Evolutionary conservation across 116 monocot species (phyloP).

Genomic region (Zostera marina): DNA sequence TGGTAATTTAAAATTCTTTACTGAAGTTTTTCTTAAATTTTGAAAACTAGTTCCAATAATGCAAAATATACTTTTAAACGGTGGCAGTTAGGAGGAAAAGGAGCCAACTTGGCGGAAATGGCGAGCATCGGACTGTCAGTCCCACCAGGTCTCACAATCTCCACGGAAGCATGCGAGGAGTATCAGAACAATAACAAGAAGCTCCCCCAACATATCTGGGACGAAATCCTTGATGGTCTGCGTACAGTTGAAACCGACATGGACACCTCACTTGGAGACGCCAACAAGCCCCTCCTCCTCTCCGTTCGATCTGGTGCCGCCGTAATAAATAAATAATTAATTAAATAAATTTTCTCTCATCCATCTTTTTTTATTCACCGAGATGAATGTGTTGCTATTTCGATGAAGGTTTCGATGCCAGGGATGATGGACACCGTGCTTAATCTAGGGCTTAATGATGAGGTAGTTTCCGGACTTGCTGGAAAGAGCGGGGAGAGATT

Average conservation of each 20-base stretch:
- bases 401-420: conserved; percentile 76
- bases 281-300: conserved; percentile 51
- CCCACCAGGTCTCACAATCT: conserved; percentile 79
- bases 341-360: not conserved
- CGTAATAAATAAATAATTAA: conserved; percentile 5
- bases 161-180: conserved; percentile 84
- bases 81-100: conserved; percentile 79
- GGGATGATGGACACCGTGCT: conserved; percentile 99
- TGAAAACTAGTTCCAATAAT: too few species aligned
- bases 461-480: conserved; percentile 68
- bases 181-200: conserved; percentile 41
- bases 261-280: conserved; percentile 51
- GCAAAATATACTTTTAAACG: not conserved
- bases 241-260: conserved; percentile 47
- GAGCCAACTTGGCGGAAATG: conserved; percentile 97
- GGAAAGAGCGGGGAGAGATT: conserved; percentile 73
- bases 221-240: conserved; percentile 78
- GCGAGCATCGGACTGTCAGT: conserved; percentile 91
- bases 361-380: not conserved
- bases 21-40: too few species aligned
- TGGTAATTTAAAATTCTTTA: conserved; percentile 24
- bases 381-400: not conserved
- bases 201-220: conserved; percentile 62
- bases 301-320: conserved; percentile 97
- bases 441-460: conserved; percentile 88